Conservation (phyloP, 2,329 filamentous ascomycete genomes). For the Colletotrichum agaves region DNA sequence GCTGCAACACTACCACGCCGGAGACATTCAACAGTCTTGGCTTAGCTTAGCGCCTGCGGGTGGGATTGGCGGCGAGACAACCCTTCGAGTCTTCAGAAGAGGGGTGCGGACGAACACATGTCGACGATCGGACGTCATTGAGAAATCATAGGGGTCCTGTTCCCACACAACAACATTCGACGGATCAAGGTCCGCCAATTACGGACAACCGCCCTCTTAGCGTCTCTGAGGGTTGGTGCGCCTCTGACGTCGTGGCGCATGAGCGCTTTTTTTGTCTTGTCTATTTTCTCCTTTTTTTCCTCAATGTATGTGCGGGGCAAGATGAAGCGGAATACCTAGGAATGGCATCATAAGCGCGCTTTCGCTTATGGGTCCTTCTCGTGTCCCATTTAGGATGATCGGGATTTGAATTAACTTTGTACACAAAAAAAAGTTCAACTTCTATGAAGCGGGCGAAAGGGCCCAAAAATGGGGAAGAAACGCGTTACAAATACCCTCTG, state of each 20-base stretch:
- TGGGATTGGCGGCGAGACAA: too few relatives aligned
- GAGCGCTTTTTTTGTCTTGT: slow-evolving; percentile 2
- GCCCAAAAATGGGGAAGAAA: not conserved
- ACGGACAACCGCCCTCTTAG: not conserved
- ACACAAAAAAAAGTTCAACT: not conserved
- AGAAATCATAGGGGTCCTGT: slow-evolving; percentile 32
- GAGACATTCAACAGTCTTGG: too few relatives aligned
- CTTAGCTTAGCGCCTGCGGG: too few relatives aligned
- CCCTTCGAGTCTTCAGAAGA: not conserved
- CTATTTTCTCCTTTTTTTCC: not conserved
- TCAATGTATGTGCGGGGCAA: not conserved
- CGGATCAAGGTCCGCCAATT: not conserved
- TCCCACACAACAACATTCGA: not conserved
- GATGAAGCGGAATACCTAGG: slow-evolving; percentile 1
- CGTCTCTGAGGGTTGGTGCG: not conserved
- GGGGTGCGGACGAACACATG: not conserved
- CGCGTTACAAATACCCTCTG: slow-evolving; percentile 5
- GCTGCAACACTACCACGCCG: not conserved
- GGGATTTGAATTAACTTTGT: not conserved
- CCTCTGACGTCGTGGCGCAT: slow-evolving; percentile 34
- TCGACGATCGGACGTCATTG: slow-evolving; percentile 29
- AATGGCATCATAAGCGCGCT: slow-evolving; percentile 12
- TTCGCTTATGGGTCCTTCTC: not conserved
- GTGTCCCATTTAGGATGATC: not conserved
- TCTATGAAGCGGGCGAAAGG: not conserved